A percentile compares a stretch with the other conserved stretches of the same genome.
These are phyloP conservation scores for Salix purpurea DNA, from an alignment of 345 rosid genomes.

Conservation along the genomic window DNA sequence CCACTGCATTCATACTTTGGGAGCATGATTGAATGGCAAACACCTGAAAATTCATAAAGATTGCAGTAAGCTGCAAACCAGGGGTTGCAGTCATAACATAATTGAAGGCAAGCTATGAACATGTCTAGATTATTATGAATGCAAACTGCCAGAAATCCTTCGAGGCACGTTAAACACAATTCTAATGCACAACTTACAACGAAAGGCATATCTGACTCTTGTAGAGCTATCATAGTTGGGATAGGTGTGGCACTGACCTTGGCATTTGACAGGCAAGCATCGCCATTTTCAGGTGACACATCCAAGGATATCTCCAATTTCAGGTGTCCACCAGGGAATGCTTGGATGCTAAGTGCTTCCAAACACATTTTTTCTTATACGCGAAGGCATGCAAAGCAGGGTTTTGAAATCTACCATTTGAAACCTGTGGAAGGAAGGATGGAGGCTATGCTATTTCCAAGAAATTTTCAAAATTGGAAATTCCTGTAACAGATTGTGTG, in stretches of 20 bases:
- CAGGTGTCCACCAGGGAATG: slow-evolving; percentile 33
- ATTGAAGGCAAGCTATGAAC: background rate
- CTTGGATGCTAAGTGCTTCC: slow-evolving; percentile 52
- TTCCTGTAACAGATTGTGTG: slow-evolving; percentile 48
- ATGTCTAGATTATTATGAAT: background rate
- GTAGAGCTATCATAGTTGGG: slow-evolving; percentile 33
- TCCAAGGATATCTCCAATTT: slow-evolving; percentile 40
- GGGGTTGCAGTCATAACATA: background rate
- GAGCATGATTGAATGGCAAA: slow-evolving; percentile 63
- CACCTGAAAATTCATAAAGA: slow-evolving; percentile 46
- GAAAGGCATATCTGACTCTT: slow-evolving; percentile 56
- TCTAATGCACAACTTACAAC: slow-evolving; percentile 38
- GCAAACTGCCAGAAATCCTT: background rate
- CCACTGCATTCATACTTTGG: slow-evolving; percentile 56
- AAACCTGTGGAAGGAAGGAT: slow-evolving; percentile 36
- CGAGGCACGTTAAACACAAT: background rate
- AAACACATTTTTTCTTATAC: no score
- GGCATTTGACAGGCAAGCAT: slow-evolving; percentile 27
- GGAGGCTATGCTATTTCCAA: slow-evolving; percentile 69
- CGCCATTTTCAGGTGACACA: slow-evolving; percentile 40
- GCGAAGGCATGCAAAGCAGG: no score
- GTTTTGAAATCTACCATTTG: slow-evolving; percentile 35
- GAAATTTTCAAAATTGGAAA: slow-evolving; percentile 45
- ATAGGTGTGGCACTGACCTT: slow-evolving; percentile 29
- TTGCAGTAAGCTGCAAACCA: slow-evolving; percentile 18